Base-by-base conservation (phyloP, 2,329 filamentous ascomycete species). In the Curvularia sp. region DNA sequence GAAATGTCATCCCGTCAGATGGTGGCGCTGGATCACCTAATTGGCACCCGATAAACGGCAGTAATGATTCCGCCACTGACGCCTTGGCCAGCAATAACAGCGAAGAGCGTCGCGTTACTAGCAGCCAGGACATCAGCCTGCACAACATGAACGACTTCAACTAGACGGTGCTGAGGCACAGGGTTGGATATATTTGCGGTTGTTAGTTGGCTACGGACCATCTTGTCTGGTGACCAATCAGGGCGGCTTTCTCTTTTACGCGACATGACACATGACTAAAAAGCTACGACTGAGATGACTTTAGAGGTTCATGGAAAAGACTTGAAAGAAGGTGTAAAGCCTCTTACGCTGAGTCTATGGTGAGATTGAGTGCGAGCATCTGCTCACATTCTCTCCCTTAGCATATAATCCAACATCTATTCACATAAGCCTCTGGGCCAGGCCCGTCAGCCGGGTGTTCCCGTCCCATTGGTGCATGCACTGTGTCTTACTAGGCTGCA, bases 121-220 rank as follows among this genome's bases (percentile, higher is more conserved):
- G 55, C 51, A 79, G 75, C 50, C 79, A 87, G 80, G 86, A 88
- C 69, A 86, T 88, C 64, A 84, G 83, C 67, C 78, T 88, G 66
- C 85, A 87, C 73, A 87, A 87, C 72, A 69, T 80, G 55, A 77
- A 80, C 51, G 79, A 81, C 58, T 71, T 77, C 38, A 68, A 63
- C 32, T 71, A 52, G 63, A 23, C 18, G 48, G 38, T 43, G 42
- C 23, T 30, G 28, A 27, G 39, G 36, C 13, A n/a, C 18, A 39
- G 19, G 32, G 18, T 12, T 23, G 18, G 19, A 39, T 19, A 13
- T 12, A 12, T 27, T 36, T 48, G 28, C 38, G 15, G 43, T 30
- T 19, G 7, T 27, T 32, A 5, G 19, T 42, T 10, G 47, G 47
- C 23, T 10, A 30, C n/a, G 15, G n/a, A 10, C 4, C 6, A 25